A percentile compares a stretch with the other conserved stretches of the same genome.
These are phyloP conservation scores for Lipomyces kockii DNA, from an alignment of 805 yeast genomes.

Conservation along the genomic window DNA sequence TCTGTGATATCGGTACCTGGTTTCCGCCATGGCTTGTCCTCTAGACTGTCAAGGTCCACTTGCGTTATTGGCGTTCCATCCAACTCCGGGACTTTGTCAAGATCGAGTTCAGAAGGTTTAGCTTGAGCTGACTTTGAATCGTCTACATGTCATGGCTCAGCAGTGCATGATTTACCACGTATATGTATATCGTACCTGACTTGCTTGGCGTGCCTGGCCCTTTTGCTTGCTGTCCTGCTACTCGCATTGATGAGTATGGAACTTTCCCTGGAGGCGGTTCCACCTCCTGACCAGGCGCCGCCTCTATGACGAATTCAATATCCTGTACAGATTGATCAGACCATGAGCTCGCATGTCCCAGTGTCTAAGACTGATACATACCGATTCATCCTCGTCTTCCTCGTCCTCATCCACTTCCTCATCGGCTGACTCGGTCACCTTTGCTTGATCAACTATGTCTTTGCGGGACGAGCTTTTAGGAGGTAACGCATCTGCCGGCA, in stretches of 20 bases:
- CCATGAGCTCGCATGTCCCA: conserved; percentile 42
- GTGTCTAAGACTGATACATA: conserved; percentile 17
- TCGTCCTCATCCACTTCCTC: conserved; percentile 51
- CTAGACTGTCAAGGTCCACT: conserved; percentile 75
- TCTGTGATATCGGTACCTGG: conserved; percentile 96
- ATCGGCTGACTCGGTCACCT: conserved; percentile 38
- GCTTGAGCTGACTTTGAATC: conserved; percentile 27
- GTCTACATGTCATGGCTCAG: background rate
- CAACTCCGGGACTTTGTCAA: conserved; percentile 71
- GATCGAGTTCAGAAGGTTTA: conserved; percentile 54
- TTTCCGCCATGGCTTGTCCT: conserved; percentile 97
- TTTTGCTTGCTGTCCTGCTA: conserved; percentile 39
- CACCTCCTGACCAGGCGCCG: conserved; percentile 42
- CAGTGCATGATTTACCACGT: conserved; percentile 21
- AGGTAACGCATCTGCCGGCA: conserved; percentile 4
- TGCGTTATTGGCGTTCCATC: conserved; percentile 85
- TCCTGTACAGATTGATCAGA: conserved; percentile 51
- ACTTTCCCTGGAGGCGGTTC: conserved; percentile 41
- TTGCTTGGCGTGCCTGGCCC: conserved; percentile 34
- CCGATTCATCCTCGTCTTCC: conserved; percentile 54
- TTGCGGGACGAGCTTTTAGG: background rate
- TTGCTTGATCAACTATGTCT: conserved; percentile 10
- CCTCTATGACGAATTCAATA: conserved; percentile 80
- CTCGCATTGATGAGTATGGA: conserved; percentile 41
- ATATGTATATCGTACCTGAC: background rate